Evolutionary conservation across 2,329 filamentous ascomycete genomes (phyloP).

Genomic region (Massarina eburnea): DNA sequence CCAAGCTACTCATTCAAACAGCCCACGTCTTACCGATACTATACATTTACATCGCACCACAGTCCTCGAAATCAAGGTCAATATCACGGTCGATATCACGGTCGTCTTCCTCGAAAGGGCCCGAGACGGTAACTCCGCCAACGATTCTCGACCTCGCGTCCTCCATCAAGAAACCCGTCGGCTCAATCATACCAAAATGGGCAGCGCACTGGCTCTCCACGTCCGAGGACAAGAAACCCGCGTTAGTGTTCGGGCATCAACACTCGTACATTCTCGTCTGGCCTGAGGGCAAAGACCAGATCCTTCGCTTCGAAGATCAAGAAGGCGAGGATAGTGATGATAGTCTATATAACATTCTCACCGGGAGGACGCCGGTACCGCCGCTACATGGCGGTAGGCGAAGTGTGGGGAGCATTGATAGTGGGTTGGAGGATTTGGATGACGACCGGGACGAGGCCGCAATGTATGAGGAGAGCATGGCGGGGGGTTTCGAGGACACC

Average conservation of each 20-base stretch:
- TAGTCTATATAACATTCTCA: slow-evolving; percentile 51
- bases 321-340: slow-evolving; percentile 48
- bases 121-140: slow-evolving; percentile 15
- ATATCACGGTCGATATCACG: slow-evolving; percentile 7
- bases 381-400: slow-evolving; percentile 19
- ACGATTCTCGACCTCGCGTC: slow-evolving; percentile 25
- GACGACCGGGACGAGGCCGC: slow-evolving; percentile 26
- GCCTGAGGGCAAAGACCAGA: slow-evolving; percentile 44
- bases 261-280: slow-evolving; percentile 44
- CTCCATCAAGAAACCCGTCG: slow-evolving; percentile 26
- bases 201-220: slow-evolving; percentile 32
- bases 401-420: slow-evolving; percentile 6
- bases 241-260: slow-evolving; percentile 40
- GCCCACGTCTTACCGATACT: slow-evolving; percentile 42
- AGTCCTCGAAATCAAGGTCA: not conserved
- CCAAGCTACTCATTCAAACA: slow-evolving; percentile 47
- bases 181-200: slow-evolving; percentile 22
- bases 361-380: slow-evolving; percentile 48
- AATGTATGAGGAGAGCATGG: slow-evolving; percentile 27
- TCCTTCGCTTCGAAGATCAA: slow-evolving; percentile 31
- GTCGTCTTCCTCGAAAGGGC: slow-evolving; percentile 7
- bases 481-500: slow-evolving; percentile 46
- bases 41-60: slow-evolving; percentile 41
- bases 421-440: slow-evolving; percentile 25
- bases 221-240: slow-evolving; percentile 31